Conservation (phyloP, 345 rosid species). For the Anastatica hierochuntica region DNA sequence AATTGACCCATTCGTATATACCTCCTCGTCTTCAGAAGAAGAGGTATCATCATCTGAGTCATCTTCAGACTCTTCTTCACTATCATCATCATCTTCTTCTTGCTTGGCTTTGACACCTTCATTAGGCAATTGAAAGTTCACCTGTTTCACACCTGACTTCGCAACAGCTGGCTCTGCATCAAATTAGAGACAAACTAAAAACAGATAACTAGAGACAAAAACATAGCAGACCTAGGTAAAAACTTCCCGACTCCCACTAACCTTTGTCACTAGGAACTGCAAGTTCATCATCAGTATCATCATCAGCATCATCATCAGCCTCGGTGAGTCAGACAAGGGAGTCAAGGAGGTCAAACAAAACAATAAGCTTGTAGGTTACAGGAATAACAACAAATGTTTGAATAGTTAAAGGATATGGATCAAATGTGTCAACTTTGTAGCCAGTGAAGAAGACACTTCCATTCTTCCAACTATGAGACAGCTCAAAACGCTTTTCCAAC, state of each 20-base stretch:
- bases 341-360: constrained; percentile 22
- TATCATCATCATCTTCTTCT: too few relatives aligned
- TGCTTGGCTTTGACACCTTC: too few relatives aligned
- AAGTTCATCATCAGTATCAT: constrained; percentile 9
- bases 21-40: constrained; percentile 25
- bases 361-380: not conserved
- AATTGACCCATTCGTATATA: not conserved
- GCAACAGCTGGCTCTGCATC: constrained; percentile 11
- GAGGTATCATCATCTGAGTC: constrained; percentile 10
- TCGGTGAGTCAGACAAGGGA: constrained; percentile 14
- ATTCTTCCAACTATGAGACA: constrained; percentile 59
- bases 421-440: constrained; percentile 30
- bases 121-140: constrained; percentile 35
- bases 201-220: too few relatives aligned
- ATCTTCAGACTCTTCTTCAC: constrained; percentile 24
- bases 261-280: constrained; percentile 26
- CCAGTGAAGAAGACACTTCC: constrained; percentile 67
- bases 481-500: constrained; percentile 40
- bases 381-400: not conserved
- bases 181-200: too few relatives aligned
- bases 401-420: constrained; percentile 41
- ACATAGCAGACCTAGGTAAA: not conserved
- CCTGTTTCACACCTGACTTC: constrained; percentile 29
- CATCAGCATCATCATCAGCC: too few relatives aligned
- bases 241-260: constrained; percentile 11